These are phyloP conservation scores for Pyrenophora tritici-repentis DNA, from an alignment of 2,329 filamentous ascomycete species.

Conservation along the genomic window DNA sequence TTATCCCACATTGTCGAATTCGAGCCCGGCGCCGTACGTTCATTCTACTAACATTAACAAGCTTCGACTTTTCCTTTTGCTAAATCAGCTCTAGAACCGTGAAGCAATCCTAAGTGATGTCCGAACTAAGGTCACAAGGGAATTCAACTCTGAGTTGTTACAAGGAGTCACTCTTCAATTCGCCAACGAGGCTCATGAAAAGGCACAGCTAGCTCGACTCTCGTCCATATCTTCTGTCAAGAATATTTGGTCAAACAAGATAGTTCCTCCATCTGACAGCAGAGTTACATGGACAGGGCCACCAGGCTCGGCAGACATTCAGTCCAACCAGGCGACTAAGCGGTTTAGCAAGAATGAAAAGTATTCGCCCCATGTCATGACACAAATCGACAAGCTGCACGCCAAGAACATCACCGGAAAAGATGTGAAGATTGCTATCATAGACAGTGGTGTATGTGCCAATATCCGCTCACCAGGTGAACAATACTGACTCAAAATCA, in stretches of 20 bases:
- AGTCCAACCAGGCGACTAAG: background rate
- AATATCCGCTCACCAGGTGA: background rate
- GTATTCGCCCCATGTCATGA: slow-evolving; percentile 37
- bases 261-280: background rate
- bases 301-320: background rate
- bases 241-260: background rate
- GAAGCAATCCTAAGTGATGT: background rate
- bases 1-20: background rate
- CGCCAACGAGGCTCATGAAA: background rate
- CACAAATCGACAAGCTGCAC: slow-evolving; percentile 46
- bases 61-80: background rate
- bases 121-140: background rate
- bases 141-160: background rate
- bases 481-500: background rate
- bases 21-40: background rate
- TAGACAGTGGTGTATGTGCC: slow-evolving; percentile 45
- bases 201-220: background rate
- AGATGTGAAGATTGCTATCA: slow-evolving; percentile 51
- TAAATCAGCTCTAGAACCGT: background rate
- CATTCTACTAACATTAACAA: background rate
- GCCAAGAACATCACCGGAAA: slow-evolving; percentile 52
- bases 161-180: background rate
- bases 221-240: background rate
- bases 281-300: background rate
- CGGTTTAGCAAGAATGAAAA: background rate